Percentiles rank a stretch among this genome's conserved stretches.
These are phyloP conservation scores for Mycena latifolia DNA, from an alignment of 768 basidiomycete species.

Conservation along the genomic window DNA sequence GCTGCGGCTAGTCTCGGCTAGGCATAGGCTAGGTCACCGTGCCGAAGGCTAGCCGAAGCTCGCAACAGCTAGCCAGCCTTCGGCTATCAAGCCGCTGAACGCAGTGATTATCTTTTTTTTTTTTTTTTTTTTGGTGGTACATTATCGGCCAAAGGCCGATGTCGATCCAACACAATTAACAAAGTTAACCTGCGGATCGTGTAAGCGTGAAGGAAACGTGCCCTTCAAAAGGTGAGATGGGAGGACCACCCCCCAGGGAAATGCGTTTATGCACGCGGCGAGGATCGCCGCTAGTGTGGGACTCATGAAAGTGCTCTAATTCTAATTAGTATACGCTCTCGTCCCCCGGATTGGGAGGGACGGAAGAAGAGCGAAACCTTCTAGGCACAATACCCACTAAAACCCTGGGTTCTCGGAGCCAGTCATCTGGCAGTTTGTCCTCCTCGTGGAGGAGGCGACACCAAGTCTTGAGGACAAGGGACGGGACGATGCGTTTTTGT, in stretches of 20 bases:
- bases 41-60: too few species aligned
- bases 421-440: conserved; percentile 16
- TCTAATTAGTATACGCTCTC: not conserved
- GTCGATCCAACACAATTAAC: conserved; percentile 5
- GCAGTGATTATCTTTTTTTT: conserved; percentile 29
- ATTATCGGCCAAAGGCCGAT: not conserved
- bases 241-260: conserved; percentile 16
- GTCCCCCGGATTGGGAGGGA: not conserved
- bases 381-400: conserved; percentile 35
- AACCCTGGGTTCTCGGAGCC: conserved; percentile 27
- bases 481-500: too few species aligned
- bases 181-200: conserved; percentile 5
- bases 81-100: too few species aligned
- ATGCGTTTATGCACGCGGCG: conserved; percentile 24
- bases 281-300: conserved; percentile 20
- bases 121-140: conserved; percentile 25
- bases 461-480: conserved; percentile 28
- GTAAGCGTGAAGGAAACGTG: conserved; percentile 2
- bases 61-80: too few species aligned
- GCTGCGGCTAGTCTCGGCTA: too few species aligned
- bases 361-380: not conserved
- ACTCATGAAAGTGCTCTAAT: conserved; percentile 10
- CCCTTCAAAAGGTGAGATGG: not conserved
- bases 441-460: conserved; percentile 8
- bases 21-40: too few species aligned